Evolutionary conservation across 176 grass and related monocot species (phyloP), one percentile per base, ranked within the genome.

Genomic region (Oryza longistaminata): DNA sequence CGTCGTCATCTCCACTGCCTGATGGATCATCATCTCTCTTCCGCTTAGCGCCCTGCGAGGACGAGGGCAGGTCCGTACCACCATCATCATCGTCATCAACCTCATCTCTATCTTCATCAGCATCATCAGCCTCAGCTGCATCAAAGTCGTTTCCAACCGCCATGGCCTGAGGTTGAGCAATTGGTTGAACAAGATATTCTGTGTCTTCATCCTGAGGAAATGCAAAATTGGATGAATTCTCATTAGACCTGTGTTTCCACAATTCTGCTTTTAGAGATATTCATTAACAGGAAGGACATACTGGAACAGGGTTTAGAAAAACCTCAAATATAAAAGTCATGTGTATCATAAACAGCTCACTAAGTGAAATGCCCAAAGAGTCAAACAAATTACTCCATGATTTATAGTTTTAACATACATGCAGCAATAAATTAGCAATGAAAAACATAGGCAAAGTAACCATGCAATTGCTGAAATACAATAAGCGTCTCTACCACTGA

Each of bases 151-250:
- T 87, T 64, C 81, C 87, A 12, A 74, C 66, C 1, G 78, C 61
- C 65, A 89, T 61, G 35, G 88, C 66, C 25, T 90, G 81, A 39
- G 91, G 85, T 52, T 92, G 86, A 7, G 75, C 64, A 11, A 95
- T 92, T 6, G 90, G 93, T 45, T 95, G 95, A 42, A 98, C 89
- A 49, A 95, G 79, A 90, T 95, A 98, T n/a, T 95, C 95, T 9
- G 82, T 89, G 44, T 91, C 90, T 76, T 97, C 95, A 80, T 98
- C 95, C 95, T 98, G 66, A 45, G n/a, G 7, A 88, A 50, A 64
- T 70, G 9, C 19, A 34, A 42, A 53, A 49, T 17, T 9, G 37
- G 19, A 66, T 71, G 29, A 64, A 64, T 27, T 61, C 21, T 73
- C 12, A 50, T 70, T 24, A 29, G 4, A 81, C 74, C 2, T 66